Conservation (phyloP, 139 green algal species). For the Astrephomene gubernaculifera region DNA sequence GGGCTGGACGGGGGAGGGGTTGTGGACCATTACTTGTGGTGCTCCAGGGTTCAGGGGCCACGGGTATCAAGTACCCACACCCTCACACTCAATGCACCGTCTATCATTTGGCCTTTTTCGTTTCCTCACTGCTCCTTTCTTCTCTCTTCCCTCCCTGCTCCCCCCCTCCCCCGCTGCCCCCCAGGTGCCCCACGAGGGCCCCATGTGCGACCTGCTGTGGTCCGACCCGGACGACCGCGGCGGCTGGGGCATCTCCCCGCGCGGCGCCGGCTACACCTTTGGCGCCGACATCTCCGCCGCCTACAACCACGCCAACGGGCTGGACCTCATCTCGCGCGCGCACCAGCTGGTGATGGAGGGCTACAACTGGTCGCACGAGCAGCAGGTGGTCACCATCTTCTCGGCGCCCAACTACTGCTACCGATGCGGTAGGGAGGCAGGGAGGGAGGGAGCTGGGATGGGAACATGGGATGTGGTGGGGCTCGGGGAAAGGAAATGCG, state of each 20-base stretch:
- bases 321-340: conserved; percentile 95
- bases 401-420: conserved; percentile 99
- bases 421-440: conserved; percentile 81
- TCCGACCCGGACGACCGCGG: conserved; percentile 96
- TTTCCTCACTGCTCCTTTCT: too few relatives aligned
- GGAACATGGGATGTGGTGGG: too few relatives aligned
- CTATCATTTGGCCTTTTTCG: too few relatives aligned
- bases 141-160: too few relatives aligned
- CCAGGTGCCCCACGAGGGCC: conserved; percentile 94
- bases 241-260: conserved; percentile 98
- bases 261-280: conserved; percentile 99
- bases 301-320: conserved; percentile 98
- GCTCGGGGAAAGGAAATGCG: too few relatives aligned
- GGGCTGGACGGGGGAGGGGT: neutral
- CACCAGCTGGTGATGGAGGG: conserved; percentile 99
- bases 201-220: conserved; percentile 99
- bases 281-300: conserved; percentile 95
- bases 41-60: too few relatives aligned
- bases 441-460: too few relatives aligned
- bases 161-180: neutral
- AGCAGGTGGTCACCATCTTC: conserved; percentile 99
- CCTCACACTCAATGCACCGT: too few relatives aligned
- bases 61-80: too few relatives aligned
- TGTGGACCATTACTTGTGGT: too few relatives aligned
- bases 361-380: conserved; percentile 96